Evolutionary conservation across 176 grass and related monocot genomes (phyloP), one percentile per base, ranked within the genome.

Genomic region (Triticum monococcum): DNA sequence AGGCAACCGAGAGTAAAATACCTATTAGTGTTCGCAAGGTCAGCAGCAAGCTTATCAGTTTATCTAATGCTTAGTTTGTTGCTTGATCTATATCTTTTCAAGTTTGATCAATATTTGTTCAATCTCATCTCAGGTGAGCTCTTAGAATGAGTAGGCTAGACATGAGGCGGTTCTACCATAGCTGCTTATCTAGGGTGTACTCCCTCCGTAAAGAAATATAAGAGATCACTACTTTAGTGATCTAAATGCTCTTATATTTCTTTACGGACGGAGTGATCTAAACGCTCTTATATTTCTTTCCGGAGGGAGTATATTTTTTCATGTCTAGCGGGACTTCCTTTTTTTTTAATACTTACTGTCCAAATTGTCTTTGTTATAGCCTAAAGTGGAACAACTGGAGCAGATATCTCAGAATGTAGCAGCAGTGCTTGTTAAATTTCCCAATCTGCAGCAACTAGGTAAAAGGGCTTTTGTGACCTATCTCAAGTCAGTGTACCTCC

Each of bases 401-500:
- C 92, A 92, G 89, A 92, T 98, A 86, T 96, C 92, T 78, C 76
- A 86, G 64, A 91, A 89, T 36, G 83, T 98, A 83, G 82, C 93
- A 23, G 92, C 96, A 20, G 80, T 96, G 41, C 83, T 95, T 16
- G 96, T 98, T 70, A 86, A 94, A 86, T 90, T 82, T 79, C 91
- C 93, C 56, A 88, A 89, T 68, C 79, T 98, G 32, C 93, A 96
- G 76, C 88, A 95, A 40, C 76, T 95, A 80, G 96, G 90, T 46
- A 95, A 96, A 87, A 95, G 87, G 82, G 86, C 91, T 46, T 98
- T 98, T 84, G 18, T 96, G 31, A 98, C 93, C 30, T 98, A 96
- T 91, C 75, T 98, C 14, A 95, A 86, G 79, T 96, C 93, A 64
- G 79, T 98, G 31, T 85, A 91, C 83, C 65, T 84, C 10, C 85